phyloP scores from a whole-genome alignment of 2,329 filamentous ascomycete genomes.

The Alternaria gaisen region DNA sequence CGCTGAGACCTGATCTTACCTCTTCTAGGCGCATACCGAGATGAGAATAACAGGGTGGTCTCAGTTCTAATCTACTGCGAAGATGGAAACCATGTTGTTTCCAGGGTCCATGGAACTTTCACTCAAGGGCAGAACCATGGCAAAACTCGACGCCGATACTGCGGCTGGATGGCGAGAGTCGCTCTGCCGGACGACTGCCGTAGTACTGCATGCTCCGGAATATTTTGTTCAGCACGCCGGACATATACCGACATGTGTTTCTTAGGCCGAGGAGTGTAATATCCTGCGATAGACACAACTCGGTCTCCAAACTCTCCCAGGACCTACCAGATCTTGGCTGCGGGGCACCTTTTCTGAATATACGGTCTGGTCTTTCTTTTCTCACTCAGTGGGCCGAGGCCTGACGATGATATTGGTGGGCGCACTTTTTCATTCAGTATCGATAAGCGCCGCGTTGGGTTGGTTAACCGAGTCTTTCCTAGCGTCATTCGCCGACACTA shows the following conservation, averaged over 20 bases:
- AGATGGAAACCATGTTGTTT: neutral
- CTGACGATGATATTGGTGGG: neutral
- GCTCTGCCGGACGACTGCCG: neutral
- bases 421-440: constrained; percentile 11
- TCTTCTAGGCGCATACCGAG: neutral
- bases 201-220: neutral
- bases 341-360: neutral
- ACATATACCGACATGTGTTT: neutral
- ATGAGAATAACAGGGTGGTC: neutral
- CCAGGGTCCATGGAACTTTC: neutral
- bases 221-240: neutral
- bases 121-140: neutral
- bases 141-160: neutral
- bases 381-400: constrained; percentile 1
- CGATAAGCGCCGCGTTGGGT: constrained; percentile 18
- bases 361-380: neutral
- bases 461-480: constrained; percentile 20
- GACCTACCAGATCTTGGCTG: neutral
- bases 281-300: neutral
- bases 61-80: neutral
- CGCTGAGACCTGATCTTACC: neutral
- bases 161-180: neutral
- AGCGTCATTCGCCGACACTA: constrained; percentile 17
- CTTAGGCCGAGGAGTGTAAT: neutral
- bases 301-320: neutral